Evolutionary conservation across 352 stramenopile genomes (phyloP), one percentile per base, ranked within the genome.

Genomic region (Poterioochromonas sp.): DNA sequence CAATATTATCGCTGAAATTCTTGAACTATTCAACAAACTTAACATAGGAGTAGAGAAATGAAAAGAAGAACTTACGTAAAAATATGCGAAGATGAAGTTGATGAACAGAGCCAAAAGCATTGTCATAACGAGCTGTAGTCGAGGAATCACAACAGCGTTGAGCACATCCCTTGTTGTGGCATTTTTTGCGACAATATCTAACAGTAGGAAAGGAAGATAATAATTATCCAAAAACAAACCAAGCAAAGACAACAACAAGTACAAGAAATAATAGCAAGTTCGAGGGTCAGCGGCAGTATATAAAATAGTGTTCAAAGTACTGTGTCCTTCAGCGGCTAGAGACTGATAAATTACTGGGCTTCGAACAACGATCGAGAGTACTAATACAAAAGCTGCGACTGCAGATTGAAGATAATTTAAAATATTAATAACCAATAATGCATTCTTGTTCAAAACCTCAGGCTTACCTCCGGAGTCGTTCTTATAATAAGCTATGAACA

Each of bases 151-250:
- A 8, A 83, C 73, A 44, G 80, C 80, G 47, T 83, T 83, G 20
- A 83, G 40, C 26, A 83, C 76, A 64, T 83, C 80, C n/a, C 62
- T 26, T n/a, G 76, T 80, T 12, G 80, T 83, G 1, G 79, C 39
- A 37, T 83, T 79, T 58, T 83, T 83, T 26, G 80, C 79, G 51
- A 83, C 68, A 41, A 83, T 82, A 49, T 83, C 80, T 11, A 83
- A 40, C 0, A 83, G 22, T 26, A 83, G 49, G 26, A 83, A 44
- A 18, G 64, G 71, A n/a, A 70, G 44, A 60, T 53, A 83, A 64
- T 79, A 54, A 2, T 79, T 5, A 22, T 2, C 60, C 11, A 51
- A 20, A 47, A 78, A 15, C 22, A 82, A 0, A 26, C 54, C 80
- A 53, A 82, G 34, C 49, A 74, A 40, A 41, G 79, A 78, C 26